Conservation (phyloP, 768 basidiomycete species). For the Albatrellus ellisii region DNA sequence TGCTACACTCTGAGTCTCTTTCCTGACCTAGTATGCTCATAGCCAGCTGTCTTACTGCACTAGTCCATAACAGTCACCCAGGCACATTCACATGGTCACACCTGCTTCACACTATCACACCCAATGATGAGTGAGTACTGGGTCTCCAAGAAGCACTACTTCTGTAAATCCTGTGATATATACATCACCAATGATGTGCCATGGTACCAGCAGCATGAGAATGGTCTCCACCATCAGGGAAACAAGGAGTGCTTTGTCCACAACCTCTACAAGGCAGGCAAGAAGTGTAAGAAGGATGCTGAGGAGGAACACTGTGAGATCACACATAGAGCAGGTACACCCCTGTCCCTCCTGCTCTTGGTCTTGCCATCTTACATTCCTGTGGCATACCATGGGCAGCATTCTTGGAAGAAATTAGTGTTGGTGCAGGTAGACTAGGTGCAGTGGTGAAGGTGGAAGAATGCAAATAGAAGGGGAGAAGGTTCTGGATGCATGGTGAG, state of each 20-base stretch:
- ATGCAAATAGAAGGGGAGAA: too few relatives aligned
- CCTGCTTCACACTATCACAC: background rate
- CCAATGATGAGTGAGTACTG: conserved; percentile 76
- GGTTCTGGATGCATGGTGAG: too few relatives aligned
- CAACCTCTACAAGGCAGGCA: conserved; percentile 85
- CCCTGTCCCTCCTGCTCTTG: background rate
- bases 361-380: conserved; percentile 2
- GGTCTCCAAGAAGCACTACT: conserved; percentile 88
- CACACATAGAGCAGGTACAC: conserved; percentile 70
- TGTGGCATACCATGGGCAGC: conserved; percentile 33
- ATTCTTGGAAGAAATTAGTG: conserved; percentile 64
- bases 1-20: too few relatives aligned
- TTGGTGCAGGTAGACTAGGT: too few relatives aligned
- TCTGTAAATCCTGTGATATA: conserved; percentile 95
- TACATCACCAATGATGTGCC: conserved; percentile 95
- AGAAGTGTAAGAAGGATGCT: conserved; percentile 71
- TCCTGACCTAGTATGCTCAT: too few relatives aligned
- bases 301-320: conserved; percentile 87
- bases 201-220: conserved; percentile 85
- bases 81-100: background rate
- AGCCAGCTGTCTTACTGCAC: too few relatives aligned
- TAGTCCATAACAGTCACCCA: too few relatives aligned
- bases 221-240: conserved; percentile 86
- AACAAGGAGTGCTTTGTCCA: conserved; percentile 88
- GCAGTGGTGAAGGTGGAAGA: too few relatives aligned